Evolutionary conservation across 768 basidiomycete species (phyloP).

Genomic region (Multifurca ochricompacta): DNA sequence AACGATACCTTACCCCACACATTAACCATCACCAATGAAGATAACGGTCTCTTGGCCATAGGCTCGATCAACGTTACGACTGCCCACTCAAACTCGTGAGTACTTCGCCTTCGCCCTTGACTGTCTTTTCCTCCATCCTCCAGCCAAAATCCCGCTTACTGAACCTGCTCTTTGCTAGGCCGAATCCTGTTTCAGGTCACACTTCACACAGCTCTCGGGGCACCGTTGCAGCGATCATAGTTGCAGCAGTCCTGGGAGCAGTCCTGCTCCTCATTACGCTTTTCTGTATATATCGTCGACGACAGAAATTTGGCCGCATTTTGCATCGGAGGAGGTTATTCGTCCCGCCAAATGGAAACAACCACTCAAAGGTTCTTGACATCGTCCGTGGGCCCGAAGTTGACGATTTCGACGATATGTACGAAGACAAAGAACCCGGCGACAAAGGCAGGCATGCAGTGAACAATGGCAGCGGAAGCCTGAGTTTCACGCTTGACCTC

Average conservation of each 20-base stretch:
- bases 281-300: conserved; percentile 40
- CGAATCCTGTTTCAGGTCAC: conserved; percentile 1
- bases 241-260: conserved; percentile 48
- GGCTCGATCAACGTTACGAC: conserved; percentile 46
- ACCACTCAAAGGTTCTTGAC: conserved; percentile 19
- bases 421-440: conserved; percentile 5
- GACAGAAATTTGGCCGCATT: conserved; percentile 28
- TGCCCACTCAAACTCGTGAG: conserved; percentile 19
- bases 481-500: conserved; percentile 22
- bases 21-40: conserved; percentile 45
- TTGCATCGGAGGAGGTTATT: conserved; percentile 26
- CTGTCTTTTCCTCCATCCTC: neutral
- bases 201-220: conserved; percentile 35
- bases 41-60: conserved; percentile 38
- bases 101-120: neutral
- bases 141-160: neutral
- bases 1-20: conserved; percentile 42
- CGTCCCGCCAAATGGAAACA: conserved; percentile 15
- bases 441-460: neutral
- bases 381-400: conserved; percentile 13
- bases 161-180: neutral
- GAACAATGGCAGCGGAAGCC: conserved; percentile 15
- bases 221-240: conserved; percentile 57
- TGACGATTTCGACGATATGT: conserved; percentile 14
- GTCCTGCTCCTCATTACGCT: conserved; percentile 39